These are phyloP conservation scores for Hamamelis virginiana DNA, from an alignment of 164 flowering plant species.

Conservation along the genomic window DNA sequence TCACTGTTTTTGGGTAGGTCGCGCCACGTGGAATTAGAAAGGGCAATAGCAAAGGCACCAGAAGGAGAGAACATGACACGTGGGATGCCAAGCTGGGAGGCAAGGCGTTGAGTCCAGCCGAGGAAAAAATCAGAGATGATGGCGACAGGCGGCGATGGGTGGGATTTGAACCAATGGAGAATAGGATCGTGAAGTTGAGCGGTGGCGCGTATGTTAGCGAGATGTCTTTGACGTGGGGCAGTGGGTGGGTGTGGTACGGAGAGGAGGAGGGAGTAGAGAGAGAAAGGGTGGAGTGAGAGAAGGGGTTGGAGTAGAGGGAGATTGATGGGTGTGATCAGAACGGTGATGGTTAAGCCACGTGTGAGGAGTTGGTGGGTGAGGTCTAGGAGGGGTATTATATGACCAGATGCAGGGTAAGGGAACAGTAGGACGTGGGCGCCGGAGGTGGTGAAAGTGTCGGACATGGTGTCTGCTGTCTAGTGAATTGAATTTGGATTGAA, in stretches of 20 bases:
- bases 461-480: too few relatives aligned
- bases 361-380: conserved; percentile 20
- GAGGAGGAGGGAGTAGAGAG: conserved; percentile 30
- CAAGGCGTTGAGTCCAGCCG: conserved; percentile 43
- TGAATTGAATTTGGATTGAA: too few relatives aligned
- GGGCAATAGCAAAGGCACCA: conserved; percentile 24
- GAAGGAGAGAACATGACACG: conserved; percentile 43
- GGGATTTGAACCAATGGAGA: conserved; percentile 27
- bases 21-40: conserved; percentile 14
- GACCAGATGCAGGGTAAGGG: conserved; percentile 23
- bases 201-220: conserved; percentile 11
- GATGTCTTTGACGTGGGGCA: background rate
- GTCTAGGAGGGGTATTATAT: conserved; percentile 25
- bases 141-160: conserved; percentile 27
- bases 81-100: conserved; percentile 24
- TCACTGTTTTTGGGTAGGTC: background rate
- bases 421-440: conserved; percentile 9
- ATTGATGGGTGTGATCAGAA: conserved; percentile 31
- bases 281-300: conserved; percentile 25
- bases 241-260: conserved; percentile 11
- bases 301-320: conserved; percentile 24
- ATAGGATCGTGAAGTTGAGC: conserved; percentile 13
- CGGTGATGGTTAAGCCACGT: conserved; percentile 28
- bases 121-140: conserved; percentile 38
- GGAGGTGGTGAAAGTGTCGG: too few relatives aligned